Evolutionary conservation across 1,139 yeast species (phyloP), one percentile per base, ranked within the genome.

Genomic region (Blastobotrys proliferans): DNA sequence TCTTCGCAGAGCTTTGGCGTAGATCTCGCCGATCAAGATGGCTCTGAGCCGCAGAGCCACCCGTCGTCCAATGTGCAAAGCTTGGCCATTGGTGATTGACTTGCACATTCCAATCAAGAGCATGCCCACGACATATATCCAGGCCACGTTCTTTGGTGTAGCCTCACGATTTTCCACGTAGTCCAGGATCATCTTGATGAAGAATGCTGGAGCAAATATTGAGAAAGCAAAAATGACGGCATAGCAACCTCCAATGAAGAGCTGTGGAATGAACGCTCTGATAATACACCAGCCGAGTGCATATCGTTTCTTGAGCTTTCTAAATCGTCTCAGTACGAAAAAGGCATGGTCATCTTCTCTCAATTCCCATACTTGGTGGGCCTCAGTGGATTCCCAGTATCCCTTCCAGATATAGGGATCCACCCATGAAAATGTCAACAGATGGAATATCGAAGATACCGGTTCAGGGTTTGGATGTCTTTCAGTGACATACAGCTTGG

Each of bases 11-110:
- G 97, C 96, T 66, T 92, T 92, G 10, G 94, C 81, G 58, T 92
- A 92, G 45, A 92, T 82, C 62, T 87, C 94, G 49, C 95, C 94
- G 56, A 92, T 83, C 44, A 92, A 76, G 46, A 92, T 78, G 8
- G 97, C 88, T 56, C 83, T 82, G 81, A 90, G 78, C 63, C 96
- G 77, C 40, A 86, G 77, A 66, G 97, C 88, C 32, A 90, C 87
- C 61, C 96, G 79, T 69, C 98, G 82, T 46, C 97, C 97, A 48
- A 84, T 70, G 62, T 79, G 90, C 46, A 88, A 72, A n/a, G 96
- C 86, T 62, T 87, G 86, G 34, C 95, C 95, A 22, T 81, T 72
- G 35, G 80, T 68, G 25, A 79, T 57, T 9, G 88, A 77, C 45
- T 81, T 80, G n/a, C 79, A 49, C 41, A 84, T 62, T 50, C 83